Evolutionary conservation across 225 moss, liverwort and hornwort species (phyloP).

Genomic region (Polytrichum formosum): DNA sequence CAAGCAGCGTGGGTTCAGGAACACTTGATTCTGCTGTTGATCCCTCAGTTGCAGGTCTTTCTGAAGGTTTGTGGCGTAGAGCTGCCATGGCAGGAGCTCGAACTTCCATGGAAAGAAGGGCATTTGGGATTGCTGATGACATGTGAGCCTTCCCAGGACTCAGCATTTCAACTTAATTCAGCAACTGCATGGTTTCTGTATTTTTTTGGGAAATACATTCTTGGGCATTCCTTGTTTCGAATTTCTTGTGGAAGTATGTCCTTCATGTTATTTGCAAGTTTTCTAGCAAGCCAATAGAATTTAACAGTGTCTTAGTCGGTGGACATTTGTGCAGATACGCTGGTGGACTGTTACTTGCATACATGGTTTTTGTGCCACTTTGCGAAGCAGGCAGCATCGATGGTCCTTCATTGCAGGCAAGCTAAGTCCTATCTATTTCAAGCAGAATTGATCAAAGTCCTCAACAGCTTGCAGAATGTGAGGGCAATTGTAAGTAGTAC

Average conservation of each 20-base stretch:
- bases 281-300: too few relatives aligned
- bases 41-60: slow-evolving; percentile 65
- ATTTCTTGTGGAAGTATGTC: too few relatives aligned
- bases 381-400: slow-evolving; percentile 83
- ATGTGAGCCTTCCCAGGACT: slow-evolving; percentile 32
- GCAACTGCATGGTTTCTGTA: too few relatives aligned
- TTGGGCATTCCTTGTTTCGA: too few relatives aligned
- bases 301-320: not conserved
- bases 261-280: too few relatives aligned
- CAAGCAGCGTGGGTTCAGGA: slow-evolving; percentile 54
- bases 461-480: too few relatives aligned
- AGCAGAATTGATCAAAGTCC: too few relatives aligned
- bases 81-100: slow-evolving; percentile 77
- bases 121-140: slow-evolving; percentile 92
- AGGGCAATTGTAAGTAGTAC: too few relatives aligned
- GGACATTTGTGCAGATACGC: slow-evolving; percentile 59
- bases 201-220: too few relatives aligned
- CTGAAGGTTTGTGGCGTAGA: slow-evolving; percentile 82
- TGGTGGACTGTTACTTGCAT: slow-evolving; percentile 86
- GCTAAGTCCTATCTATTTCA: slow-evolving; percentile 5
- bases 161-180: too few relatives aligned
- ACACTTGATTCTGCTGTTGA: slow-evolving; percentile 63
- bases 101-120: slow-evolving; percentile 53
- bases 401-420: slow-evolving; percentile 84
- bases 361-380: slow-evolving; percentile 85